Evolutionary conservation across 306 rosid genomes (phyloP).

Genomic region (Lupinus albus): DNA sequence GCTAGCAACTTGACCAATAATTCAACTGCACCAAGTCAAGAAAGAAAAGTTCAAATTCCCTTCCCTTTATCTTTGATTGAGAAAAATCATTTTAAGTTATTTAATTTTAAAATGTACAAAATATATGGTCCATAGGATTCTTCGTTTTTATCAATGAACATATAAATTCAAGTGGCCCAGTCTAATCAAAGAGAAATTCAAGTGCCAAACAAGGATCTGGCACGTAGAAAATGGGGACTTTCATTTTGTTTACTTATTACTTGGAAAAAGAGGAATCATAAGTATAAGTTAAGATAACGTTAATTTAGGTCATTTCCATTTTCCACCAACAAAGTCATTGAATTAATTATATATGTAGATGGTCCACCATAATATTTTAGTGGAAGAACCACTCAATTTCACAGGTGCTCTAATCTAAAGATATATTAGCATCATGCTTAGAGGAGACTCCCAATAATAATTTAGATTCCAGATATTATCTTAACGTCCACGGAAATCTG

Average conservation of each 20-base stretch:
- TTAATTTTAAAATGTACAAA: not conserved
- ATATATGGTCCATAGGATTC: constrained; percentile 8
- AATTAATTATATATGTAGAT: constrained; percentile 21
- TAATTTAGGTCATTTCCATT: constrained; percentile 15
- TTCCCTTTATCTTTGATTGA: too few species aligned
- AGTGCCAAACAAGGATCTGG: constrained; percentile 6
- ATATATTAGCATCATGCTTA: not conserved
- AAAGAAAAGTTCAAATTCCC: too few species aligned
- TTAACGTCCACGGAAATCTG: not conserved
- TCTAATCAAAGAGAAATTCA: constrained; percentile 28
- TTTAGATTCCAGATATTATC: not conserved
- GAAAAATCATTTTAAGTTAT: not conserved
- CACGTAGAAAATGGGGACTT: constrained; percentile 17
- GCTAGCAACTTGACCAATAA: too few species aligned
- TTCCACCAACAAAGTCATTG: constrained; percentile 35
- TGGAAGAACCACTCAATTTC: constrained; percentile 45
- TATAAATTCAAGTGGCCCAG: not conserved
- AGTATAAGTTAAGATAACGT: not conserved
- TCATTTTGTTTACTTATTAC: not conserved
- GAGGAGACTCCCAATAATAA: not conserved
- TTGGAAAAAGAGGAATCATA: not conserved
- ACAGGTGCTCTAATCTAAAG: not conserved
- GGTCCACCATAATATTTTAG: constrained; percentile 22
- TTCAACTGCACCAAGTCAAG: too few species aligned
- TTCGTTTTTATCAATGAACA: not conserved